Evolutionary conservation across 1,284 basidiomycete species (phyloP), one percentile per base, ranked within the genome.

Genomic region (Lignosus rhinocerotis): DNA sequence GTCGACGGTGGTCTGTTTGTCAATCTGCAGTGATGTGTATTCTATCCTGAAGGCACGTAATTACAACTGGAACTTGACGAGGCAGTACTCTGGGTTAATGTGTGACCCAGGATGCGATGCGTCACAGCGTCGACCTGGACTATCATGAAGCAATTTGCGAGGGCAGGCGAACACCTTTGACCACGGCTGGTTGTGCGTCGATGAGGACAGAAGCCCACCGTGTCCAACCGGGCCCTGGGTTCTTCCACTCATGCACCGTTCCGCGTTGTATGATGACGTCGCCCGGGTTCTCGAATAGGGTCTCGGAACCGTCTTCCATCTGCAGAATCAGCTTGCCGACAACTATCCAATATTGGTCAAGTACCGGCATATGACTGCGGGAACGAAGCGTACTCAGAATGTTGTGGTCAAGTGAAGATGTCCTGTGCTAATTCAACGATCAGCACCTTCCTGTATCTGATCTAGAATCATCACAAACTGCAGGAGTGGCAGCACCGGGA

Each of bases 1-100:
- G 90, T 91, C 0, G 91, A 93, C 68, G 90, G 90, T 6, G 91
- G 90, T 0, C 76, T 88, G 32, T 90, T 92, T 62, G 90, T 92
- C 36, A 91, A 91, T 62, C 77, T 93, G 53, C 90, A 92, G 70
- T 92, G 51, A 60, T n/a, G 11, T 43, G 11, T 8, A 31, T 43
- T 16, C 2, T 36, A 8, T 6, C n/a, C 12, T 12, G 12, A 14
- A 14, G 36, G 7, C 14, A 12, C 14, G 36, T 39, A 14, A 39
- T 39, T 14, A n/a, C 36, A 39, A 5, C 36, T 12, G 2, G 25
- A 25, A 25, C 25, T 4, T 25, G 25, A 25, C 25, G 25, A 2
- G 2, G 25, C 25, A 25, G 4, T 25, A 25, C 25, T 25, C 25
- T 4, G 25, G 25, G 25, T 25, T 25, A 25, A 25, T 4, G 25